Percentiles rank a stretch among this genome's conserved stretches.
Conservation (phyloP, 2,329 filamentous ascomycete species). For the Alternaria viburni region DNA sequence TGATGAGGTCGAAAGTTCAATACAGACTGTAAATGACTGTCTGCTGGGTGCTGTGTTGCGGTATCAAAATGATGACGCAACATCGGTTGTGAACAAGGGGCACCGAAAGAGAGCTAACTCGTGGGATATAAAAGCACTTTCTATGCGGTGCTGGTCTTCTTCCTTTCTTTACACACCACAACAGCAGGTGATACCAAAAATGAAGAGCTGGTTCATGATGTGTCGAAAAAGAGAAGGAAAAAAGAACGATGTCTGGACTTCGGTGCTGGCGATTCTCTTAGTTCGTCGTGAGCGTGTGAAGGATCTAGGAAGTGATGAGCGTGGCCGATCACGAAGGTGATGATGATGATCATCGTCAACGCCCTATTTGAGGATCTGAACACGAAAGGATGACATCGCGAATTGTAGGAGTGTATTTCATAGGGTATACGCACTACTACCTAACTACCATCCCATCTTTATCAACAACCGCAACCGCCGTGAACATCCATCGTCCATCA, state of each 20-base stretch:
- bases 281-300: too few relatives aligned
- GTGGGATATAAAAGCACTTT: too few relatives aligned
- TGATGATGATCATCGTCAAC: not conserved
- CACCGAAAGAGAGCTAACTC: too few relatives aligned
- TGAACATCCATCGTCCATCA: not conserved
- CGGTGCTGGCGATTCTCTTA: too few relatives aligned
- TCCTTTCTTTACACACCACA: too few relatives aligned
- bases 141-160: too few relatives aligned
- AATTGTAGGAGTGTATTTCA: not conserved
- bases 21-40: not conserved
- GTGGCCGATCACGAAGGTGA: too few relatives aligned
- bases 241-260: not conserved
- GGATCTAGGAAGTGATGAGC: too few relatives aligned
- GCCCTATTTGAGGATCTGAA: too few relatives aligned
- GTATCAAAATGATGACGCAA: not conserved
- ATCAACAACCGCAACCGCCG: not conserved
- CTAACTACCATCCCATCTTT: not conserved
- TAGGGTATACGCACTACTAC: not conserved
- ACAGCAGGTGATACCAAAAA: accelerated
- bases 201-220: not conserved
- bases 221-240: not conserved
- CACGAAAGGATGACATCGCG: too few relatives aligned
- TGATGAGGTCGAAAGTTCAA: too few relatives aligned
- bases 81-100: too few relatives aligned
- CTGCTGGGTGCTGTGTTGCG: not conserved